These are phyloP conservation scores for Blastobotrys buckinghamii DNA, from an alignment of 1,139 yeast genomes.

Conservation along the genomic window DNA sequence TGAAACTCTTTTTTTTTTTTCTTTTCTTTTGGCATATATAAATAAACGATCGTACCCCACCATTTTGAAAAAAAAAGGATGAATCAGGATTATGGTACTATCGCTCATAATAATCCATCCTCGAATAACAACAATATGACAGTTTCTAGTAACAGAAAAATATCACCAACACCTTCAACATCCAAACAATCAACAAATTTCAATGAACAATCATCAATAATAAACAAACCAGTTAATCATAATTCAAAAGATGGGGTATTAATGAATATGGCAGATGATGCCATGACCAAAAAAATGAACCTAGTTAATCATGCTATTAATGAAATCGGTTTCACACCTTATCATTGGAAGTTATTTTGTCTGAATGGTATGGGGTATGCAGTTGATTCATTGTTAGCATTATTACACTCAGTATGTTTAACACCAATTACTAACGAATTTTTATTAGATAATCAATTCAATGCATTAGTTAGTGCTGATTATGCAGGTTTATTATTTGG, in stretches of 20 bases:
- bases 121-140: no score
- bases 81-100: no score
- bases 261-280: constrained; percentile 9
- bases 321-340: constrained; percentile 27
- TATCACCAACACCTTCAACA: no score
- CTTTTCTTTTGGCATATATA: no score
- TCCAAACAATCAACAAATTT: no score
- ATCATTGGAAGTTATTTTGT: constrained; percentile 28
- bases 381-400: constrained; percentile 52
- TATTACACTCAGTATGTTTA: constrained; percentile 42
- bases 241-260: background rate
- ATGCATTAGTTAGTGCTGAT: constrained; percentile 35
- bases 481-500: constrained; percentile 48
- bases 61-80: no score
- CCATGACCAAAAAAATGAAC: constrained; percentile 20
- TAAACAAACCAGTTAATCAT: no score
- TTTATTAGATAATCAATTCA: constrained; percentile 20
- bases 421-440: constrained; percentile 25
- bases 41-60: no score
- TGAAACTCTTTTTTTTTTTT: no score
- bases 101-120: no score
- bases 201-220: no score
- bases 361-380: constrained; percentile 55
- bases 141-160: no score
- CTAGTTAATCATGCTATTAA: constrained; percentile 30